Percentiles rank a stretch among this genome's conserved stretches.
Conservation (phyloP, 805 yeast species). For the Nakazawaea anatomiae region DNA sequence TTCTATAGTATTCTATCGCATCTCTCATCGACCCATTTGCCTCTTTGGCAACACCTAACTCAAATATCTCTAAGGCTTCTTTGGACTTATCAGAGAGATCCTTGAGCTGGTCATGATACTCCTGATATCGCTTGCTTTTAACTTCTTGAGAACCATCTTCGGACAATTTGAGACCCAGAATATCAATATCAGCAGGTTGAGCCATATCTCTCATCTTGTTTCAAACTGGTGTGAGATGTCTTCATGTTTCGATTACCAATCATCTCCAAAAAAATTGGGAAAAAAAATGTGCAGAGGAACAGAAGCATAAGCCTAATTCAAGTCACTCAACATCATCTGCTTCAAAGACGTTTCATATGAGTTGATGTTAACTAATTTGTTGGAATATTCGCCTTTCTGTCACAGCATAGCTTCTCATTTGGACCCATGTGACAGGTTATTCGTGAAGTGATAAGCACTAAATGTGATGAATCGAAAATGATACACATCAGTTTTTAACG, state of each 20-base stretch:
- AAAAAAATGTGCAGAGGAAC: too few species aligned
- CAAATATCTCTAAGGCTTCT: constrained; percentile 60
- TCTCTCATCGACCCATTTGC: constrained; percentile 73
- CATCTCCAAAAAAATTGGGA: too few species aligned
- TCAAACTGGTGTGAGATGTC: neutral
- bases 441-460: neutral
- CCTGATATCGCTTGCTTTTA: neutral
- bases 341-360: too few species aligned
- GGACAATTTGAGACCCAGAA: constrained; percentile 8
- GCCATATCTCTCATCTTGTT: constrained; percentile 3
- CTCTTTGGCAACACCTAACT: constrained; percentile 67
- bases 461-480: neutral
- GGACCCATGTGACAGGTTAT: too few species aligned
- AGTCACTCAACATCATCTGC: too few species aligned
- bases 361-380: too few species aligned
- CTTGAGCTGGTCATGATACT: constrained; percentile 6
- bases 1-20: constrained; percentile 67
- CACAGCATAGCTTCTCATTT: too few species aligned
- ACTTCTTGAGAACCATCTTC: neutral
- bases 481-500: neutral
- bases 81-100: constrained; percentile 14
- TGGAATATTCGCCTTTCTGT: too few species aligned
- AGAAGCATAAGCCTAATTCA: too few species aligned
- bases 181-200: constrained; percentile 16
- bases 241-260: neutral